Evolutionary conservation across 2,329 filamentous ascomycete species (phyloP), one percentile per base, ranked within the genome.

Genomic region (Teratosphaeria nubilosa): DNA sequence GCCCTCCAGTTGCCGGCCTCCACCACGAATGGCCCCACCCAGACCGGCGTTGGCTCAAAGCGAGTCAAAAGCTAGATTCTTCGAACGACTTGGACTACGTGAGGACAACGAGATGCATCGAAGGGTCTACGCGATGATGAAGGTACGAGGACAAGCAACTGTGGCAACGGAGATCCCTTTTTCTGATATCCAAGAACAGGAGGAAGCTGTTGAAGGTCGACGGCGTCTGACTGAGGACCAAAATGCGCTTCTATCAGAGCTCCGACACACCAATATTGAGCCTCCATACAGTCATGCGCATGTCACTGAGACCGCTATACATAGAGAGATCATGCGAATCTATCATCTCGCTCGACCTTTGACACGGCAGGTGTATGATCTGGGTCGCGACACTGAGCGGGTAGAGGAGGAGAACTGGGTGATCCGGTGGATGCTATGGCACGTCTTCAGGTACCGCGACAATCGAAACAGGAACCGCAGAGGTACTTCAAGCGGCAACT

Each of bases 351-450:
- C 76, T n/a, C 69, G 71, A 6, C 64, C 65, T 1, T 66, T 73
- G 16, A 78, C 77, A 6, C 68, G 65, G 53, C 64, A 66, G 1
- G 73, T 73, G 53, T 80, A 78, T 61, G 70, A 75, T 20, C 66
- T 72, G 53, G 77, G 76, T 14, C 69, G 69, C 27, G 75, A 75
- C 56, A 67, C 64, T 20, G 73, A 73, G 54, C 70, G 70, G 10
- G 69, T 73, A 10, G 73, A 73, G 51, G 74, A 77, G 61, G 74
- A 76, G 62, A 80, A 79, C 57, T 79, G 77, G 77, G 74, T 79
- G 41, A 77, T 77, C 31, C 70, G 74, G n/a, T 80, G 77, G 77
- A 75, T 76, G 62, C 70, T 80, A 5, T 80, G 77, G 77, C 77
- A 79, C 63, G 76, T 77, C 59, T 79, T 79, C 61, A 74, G 77